Conservation (phyloP, 345 rosid species). For the Odontarrhena argentea region DNA sequence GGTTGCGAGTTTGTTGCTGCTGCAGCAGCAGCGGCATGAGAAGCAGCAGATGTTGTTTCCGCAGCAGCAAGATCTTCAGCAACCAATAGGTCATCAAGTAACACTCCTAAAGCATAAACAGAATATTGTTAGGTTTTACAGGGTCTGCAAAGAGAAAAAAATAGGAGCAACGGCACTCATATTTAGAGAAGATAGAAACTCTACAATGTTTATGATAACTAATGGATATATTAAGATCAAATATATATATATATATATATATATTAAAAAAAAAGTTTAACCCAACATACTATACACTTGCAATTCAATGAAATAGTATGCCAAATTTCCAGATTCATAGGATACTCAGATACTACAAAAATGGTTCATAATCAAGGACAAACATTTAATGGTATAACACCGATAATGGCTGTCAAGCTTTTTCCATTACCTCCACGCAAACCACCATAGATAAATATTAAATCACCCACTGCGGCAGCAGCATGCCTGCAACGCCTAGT, state of each 20-base stretch:
- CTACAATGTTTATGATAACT: not conserved
- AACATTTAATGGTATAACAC: not conserved
- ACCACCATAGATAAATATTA: conserved; percentile 95
- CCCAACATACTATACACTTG: not conserved
- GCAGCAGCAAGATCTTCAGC: conserved; percentile 97
- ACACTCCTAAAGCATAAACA: conserved; percentile 63
- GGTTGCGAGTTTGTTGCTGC: conserved; percentile 72
- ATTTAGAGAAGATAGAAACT: conserved; percentile 6
- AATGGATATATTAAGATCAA: not conserved
- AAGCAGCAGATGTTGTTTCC: conserved; percentile 87
- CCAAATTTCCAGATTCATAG: not conserved
- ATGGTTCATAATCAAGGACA: conserved; percentile 1
- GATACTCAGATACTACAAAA: not conserved
- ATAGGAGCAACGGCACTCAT: conserved; percentile 1
- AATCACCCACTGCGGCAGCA: conserved; percentile 94
- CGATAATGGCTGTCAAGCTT: conserved; percentile 23
- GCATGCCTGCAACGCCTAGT: conserved; percentile 99
- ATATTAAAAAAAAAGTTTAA: not conserved
- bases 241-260: not conserved
- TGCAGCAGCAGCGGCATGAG: conserved; percentile 91
- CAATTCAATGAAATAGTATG: conserved; percentile 7
- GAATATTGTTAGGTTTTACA: conserved; percentile 15
- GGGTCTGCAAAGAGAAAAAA: conserved; percentile 11
- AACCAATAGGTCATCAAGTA: conserved; percentile 96
- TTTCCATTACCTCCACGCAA: conserved; percentile 87